Conservation (phyloP, 2,329 filamentous ascomycete species). For the Trichophyton verrucosum region DNA sequence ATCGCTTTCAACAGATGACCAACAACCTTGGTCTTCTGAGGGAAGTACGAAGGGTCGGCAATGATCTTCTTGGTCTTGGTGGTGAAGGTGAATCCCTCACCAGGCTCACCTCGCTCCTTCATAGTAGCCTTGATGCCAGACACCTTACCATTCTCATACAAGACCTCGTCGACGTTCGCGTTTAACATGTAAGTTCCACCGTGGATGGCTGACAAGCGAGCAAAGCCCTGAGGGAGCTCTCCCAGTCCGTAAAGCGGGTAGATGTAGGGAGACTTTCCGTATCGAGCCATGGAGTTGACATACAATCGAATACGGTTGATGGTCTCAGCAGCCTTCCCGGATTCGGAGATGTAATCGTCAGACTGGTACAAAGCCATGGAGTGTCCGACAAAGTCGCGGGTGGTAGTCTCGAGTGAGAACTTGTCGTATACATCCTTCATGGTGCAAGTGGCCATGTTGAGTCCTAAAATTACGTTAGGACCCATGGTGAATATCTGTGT, state of each 20-base stretch:
- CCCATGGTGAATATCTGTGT: not conserved
- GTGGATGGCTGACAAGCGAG: constrained; percentile 93
- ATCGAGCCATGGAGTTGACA: constrained; percentile 92
- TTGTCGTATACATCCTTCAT: constrained; percentile 99
- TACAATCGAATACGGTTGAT: constrained; percentile 91
- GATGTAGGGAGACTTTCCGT: constrained; percentile 98
- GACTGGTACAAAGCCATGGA: constrained; percentile 94
- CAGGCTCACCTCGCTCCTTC: constrained; percentile 66
- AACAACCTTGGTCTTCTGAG: constrained; percentile 71
- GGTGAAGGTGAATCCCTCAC: constrained; percentile 73
- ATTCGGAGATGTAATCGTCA: constrained; percentile 67
- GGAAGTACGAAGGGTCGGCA: constrained; percentile 94
- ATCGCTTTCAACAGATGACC: constrained; percentile 92
- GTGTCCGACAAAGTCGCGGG: constrained; percentile 92
- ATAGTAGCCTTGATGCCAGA: constrained; percentile 95
- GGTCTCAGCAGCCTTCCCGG: constrained; percentile 66
- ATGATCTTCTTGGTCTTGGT: constrained; percentile 95
- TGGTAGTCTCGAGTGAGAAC: constrained; percentile 78
- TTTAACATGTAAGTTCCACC: constrained; percentile 99
- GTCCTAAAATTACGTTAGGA: constrained; percentile 41
- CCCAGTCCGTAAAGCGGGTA: constrained; percentile 96
- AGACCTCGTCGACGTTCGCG: constrained; percentile 79
- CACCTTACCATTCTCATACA: constrained; percentile 73
- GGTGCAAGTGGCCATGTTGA: constrained; percentile 64
- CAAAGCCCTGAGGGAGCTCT: constrained; percentile 95